Conservation (phyloP, 345 rosid genomes). For the Aurinia saxatilis region DNA sequence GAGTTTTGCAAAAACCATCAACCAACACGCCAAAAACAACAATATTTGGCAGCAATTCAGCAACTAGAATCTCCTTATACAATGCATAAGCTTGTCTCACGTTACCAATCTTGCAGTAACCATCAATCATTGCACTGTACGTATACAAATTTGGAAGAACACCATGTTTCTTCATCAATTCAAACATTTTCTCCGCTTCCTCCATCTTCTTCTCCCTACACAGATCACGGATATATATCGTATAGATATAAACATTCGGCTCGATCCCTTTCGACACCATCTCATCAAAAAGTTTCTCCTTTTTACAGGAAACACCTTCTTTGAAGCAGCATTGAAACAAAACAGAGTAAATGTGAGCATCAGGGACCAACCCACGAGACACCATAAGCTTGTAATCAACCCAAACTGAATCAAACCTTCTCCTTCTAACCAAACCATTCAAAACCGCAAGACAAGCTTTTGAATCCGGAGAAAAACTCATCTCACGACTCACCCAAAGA, state of each 20-base stretch:
- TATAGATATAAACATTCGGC: conserved; percentile 48
- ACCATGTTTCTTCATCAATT: conserved; percentile 33
- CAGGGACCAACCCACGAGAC: conserved; percentile 45
- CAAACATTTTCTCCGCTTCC: conserved; percentile 41
- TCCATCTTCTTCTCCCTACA: conserved; percentile 37
- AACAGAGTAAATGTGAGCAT: conserved; percentile 49
- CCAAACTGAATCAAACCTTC: conserved; percentile 44
- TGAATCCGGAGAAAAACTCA: conserved; percentile 30
- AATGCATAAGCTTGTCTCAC: conserved; percentile 36
- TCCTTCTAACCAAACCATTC: conserved; percentile 42
- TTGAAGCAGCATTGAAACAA: conserved; percentile 47
- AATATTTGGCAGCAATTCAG: conserved; percentile 45
- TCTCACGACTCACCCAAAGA: conserved; percentile 44
- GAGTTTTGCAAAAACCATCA: conserved; percentile 52
- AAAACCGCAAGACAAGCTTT: conserved; percentile 51
- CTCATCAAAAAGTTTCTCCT: conserved; percentile 37
- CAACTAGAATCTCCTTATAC: conserved; percentile 35
- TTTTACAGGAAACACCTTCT: conserved; percentile 40
- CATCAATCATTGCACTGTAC: conserved; percentile 45
- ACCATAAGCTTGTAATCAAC: conserved; percentile 35
- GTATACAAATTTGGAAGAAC: conserved; percentile 49
- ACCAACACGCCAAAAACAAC: conserved; percentile 47
- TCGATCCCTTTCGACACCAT: conserved; percentile 39
- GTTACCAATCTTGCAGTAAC: conserved; percentile 42
- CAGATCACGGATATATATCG: conserved; percentile 42